Conservation (phyloP, 306 rosid genomes). For the Hippophae gyantsensis region DNA sequence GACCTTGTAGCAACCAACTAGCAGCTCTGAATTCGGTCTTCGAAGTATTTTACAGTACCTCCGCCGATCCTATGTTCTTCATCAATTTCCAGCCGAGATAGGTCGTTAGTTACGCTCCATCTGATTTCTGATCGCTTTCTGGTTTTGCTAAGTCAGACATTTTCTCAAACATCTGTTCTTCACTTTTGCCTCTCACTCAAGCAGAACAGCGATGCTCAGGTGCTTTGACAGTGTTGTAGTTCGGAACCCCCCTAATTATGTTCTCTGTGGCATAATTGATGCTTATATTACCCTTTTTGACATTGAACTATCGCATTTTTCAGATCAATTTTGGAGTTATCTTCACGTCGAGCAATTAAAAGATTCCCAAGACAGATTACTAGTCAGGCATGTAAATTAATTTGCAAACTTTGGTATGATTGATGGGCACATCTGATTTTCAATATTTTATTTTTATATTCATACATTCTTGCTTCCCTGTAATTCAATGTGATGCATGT, state of each 20-base stretch:
- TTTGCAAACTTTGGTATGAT: neutral
- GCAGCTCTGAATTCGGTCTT: too few species aligned
- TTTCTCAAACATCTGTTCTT: neutral
- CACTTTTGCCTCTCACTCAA: neutral
- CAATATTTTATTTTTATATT: neutral
- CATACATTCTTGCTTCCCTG: neutral
- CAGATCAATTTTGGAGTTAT: slow-evolving; percentile 64
- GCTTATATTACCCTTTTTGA: neutral
- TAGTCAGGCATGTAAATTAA: slow-evolving; percentile 35
- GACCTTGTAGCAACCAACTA: too few species aligned
- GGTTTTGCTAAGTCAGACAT: neutral
- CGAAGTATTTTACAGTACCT: too few species aligned
- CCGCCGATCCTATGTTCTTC: neutral
- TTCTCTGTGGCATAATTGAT: slow-evolving; percentile 7
- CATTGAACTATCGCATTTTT: slow-evolving; percentile 3
- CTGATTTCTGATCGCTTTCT: neutral
- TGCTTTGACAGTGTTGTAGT: neutral
- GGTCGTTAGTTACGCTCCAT: neutral
- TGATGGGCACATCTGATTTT: neutral
- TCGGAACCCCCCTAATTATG: slow-evolving; percentile 8
- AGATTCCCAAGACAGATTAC: slow-evolving; percentile 46
- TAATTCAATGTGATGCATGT: too few species aligned
- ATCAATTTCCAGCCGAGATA: too few species aligned
- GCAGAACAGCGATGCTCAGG: slow-evolving; percentile 47
- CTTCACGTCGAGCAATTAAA: slow-evolving; percentile 41